Conservation (phyloP, 2,329 filamentous ascomycete genomes). For the Calonectria multiphialidica region DNA sequence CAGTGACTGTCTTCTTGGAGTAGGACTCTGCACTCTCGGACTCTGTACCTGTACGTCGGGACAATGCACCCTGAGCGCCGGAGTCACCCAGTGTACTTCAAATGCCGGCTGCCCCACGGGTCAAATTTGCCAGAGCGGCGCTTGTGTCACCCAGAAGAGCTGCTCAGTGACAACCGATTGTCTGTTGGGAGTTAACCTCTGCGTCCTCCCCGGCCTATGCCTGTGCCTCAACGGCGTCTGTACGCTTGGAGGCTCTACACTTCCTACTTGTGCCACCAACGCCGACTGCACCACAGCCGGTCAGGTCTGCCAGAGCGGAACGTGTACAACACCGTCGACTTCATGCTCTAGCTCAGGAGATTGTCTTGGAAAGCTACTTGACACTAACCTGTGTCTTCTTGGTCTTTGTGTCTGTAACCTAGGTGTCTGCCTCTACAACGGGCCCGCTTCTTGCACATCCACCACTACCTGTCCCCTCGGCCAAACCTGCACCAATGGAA, state of each 20-base stretch:
- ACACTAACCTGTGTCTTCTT: constrained; percentile 5
- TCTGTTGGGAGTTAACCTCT: constrained; percentile 20
- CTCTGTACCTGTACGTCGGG: constrained; percentile 27
- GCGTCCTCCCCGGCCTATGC: constrained; percentile 23
- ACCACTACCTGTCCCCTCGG: not conserved
- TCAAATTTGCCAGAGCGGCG: constrained; percentile 24
- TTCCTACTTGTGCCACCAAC: constrained; percentile 4
- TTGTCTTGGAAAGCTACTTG: constrained; percentile 12
- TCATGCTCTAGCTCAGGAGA: not conserved
- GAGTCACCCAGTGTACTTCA: constrained; percentile 11
- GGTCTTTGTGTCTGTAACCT: constrained; percentile 16
- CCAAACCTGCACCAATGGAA: constrained; percentile 6
- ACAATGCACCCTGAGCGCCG: constrained; percentile 8
- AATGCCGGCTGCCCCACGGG: constrained; percentile 12
- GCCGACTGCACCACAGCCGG: constrained; percentile 11
- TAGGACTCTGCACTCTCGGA: constrained; percentile 26
- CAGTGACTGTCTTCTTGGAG: constrained; percentile 24
- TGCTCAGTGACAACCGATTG: constrained; percentile 18
- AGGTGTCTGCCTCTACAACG: constrained; percentile 18
- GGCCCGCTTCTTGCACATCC: constrained; percentile 1
- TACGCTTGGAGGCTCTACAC: constrained; percentile 13
- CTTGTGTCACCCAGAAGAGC: constrained; percentile 14
- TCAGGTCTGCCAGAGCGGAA: constrained; percentile 23
- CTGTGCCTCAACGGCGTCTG: constrained; percentile 31
- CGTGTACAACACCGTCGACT: not conserved